Conservation (phyloP, 78 protist species). For the Protostelium mycophagum region DNA sequence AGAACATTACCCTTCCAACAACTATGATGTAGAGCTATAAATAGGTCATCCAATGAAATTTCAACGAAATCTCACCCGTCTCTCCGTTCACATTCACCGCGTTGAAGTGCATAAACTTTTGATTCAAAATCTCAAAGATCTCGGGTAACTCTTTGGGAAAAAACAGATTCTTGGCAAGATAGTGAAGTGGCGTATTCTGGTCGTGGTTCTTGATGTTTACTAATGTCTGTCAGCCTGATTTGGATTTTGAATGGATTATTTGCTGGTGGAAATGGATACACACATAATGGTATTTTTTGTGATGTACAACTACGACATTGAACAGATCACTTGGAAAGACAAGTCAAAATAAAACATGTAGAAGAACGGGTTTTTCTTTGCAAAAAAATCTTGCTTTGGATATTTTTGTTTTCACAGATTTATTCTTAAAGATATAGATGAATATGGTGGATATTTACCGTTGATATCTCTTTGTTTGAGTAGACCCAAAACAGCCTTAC, state of each 20-base stretch:
- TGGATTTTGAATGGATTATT: too few relatives aligned
- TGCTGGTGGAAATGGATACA: too few relatives aligned
- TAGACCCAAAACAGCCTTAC: neutral
- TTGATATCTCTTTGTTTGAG: neutral
- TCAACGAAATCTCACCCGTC: neutral
- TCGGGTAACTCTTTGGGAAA: neutral
- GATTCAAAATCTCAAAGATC: neutral
- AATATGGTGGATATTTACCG: neutral
- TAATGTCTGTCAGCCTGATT: too few relatives aligned
- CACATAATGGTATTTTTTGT: too few relatives aligned
- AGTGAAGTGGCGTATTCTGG: slow-evolving; percentile 64
- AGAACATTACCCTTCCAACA: neutral
- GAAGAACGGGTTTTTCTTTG: too few relatives aligned
- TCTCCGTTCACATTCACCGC: neutral
- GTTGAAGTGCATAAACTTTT: neutral
- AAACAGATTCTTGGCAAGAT: slow-evolving; percentile 7
- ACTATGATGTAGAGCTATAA: neutral
- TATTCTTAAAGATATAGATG: too few relatives aligned
- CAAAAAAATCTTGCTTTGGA: too few relatives aligned
- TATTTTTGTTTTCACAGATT: too few relatives aligned
- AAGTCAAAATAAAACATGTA: too few relatives aligned
- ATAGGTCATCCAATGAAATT: too few relatives aligned
- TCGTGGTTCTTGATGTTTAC: slow-evolving; percentile 50
- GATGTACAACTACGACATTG: too few relatives aligned
- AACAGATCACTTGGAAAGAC: too few relatives aligned